phyloP scores from a whole-genome alignment of 2,329 filamentous ascomycete genomes.

The Sclerotinia subarctica region DNA sequence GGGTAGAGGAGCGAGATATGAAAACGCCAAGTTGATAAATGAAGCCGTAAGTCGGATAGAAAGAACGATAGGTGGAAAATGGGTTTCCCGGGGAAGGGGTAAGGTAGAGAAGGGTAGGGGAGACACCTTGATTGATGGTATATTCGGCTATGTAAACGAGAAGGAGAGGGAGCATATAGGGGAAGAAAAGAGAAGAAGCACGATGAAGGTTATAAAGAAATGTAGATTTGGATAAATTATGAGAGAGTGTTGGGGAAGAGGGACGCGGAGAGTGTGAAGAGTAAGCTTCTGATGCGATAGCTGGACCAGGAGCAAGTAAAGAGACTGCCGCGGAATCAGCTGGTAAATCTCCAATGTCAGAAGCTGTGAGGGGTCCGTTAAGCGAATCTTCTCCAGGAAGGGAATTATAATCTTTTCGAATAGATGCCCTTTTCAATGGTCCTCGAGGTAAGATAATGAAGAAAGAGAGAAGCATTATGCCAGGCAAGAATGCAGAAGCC shows the following conservation, averaged over 20 bases:
- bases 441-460: slow-evolving; percentile 73
- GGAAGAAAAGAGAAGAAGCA: slow-evolving; percentile 66
- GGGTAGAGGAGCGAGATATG: slow-evolving; percentile 85
- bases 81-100: slow-evolving; percentile 76
- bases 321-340: slow-evolving; percentile 47
- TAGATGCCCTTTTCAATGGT: slow-evolving; percentile 52
- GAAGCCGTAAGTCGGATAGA: slow-evolving; percentile 92
- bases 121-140: slow-evolving; percentile 92
- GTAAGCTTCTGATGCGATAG: slow-evolving; percentile 43
- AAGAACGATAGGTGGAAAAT: slow-evolving; percentile 76
- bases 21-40: slow-evolving; percentile 96
- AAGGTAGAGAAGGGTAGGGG: slow-evolving; percentile 85
- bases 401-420: slow-evolving; percentile 52
- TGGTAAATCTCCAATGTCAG: slow-evolving; percentile 37
- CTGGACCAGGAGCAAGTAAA: slow-evolving; percentile 40
- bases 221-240: slow-evolving; percentile 18
- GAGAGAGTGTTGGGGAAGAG: neutral
- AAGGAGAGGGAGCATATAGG: slow-evolving; percentile 84
- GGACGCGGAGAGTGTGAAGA: slow-evolving; percentile 35
- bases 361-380: slow-evolving; percentile 29
- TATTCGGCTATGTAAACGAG: slow-evolving; percentile 96
- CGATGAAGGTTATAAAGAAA: slow-evolving; percentile 59
- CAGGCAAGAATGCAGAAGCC: slow-evolving; percentile 73
- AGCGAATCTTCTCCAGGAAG: slow-evolving; percentile 35
- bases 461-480: slow-evolving; percentile 81